Percentiles rank a stretch among this genome's conserved stretches.
phyloP scores from a whole-genome alignment of 768 basidiomycete species.

The Pilatotrama ljubarskyi region DNA sequence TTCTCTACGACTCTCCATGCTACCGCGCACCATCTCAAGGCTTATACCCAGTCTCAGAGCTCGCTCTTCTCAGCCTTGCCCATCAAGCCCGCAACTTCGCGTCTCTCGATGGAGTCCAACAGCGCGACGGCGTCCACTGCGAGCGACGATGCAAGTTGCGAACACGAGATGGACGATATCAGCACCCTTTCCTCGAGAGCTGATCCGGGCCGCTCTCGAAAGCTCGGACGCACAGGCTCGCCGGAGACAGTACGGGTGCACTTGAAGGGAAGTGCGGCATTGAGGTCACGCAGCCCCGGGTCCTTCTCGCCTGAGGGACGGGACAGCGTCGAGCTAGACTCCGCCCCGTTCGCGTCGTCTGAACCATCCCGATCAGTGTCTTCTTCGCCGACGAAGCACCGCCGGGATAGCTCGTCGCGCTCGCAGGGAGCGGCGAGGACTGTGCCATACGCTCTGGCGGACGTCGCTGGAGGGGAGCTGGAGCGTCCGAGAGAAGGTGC shows the following conservation, averaged over 20 bases:
- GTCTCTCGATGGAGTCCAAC: conserved; percentile 30
- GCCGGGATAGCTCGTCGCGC: conserved; percentile 6
- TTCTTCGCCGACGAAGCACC: neutral
- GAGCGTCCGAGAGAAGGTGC: neutral
- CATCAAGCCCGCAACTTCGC: conserved; percentile 1
- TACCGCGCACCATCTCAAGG: conserved; percentile 1
- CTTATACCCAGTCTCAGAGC: no score
- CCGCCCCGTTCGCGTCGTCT: conserved; percentile 8
- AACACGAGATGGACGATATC: conserved; percentile 32
- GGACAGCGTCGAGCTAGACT: conserved; percentile 18
- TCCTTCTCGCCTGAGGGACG: neutral
- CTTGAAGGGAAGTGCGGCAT: neutral
- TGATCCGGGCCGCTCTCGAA: no score
- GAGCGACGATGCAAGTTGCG: conserved; percentile 31
- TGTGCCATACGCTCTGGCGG: conserved; percentile 3
- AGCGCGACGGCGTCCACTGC: conserved; percentile 25
- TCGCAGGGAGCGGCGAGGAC: conserved; percentile 1
- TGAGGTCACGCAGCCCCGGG: neutral
- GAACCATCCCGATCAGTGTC: neutral
- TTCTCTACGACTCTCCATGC: conserved; percentile 12
- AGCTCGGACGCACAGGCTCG: no score
- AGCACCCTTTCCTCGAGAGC: neutral
- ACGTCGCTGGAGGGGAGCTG: neutral
- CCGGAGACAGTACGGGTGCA: neutral
- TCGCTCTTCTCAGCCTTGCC: conserved; percentile 22